These are phyloP conservation scores for Trypanosoma avium DNA, from an alignment of 208 protist species.

Conservation along the genomic window DNA sequence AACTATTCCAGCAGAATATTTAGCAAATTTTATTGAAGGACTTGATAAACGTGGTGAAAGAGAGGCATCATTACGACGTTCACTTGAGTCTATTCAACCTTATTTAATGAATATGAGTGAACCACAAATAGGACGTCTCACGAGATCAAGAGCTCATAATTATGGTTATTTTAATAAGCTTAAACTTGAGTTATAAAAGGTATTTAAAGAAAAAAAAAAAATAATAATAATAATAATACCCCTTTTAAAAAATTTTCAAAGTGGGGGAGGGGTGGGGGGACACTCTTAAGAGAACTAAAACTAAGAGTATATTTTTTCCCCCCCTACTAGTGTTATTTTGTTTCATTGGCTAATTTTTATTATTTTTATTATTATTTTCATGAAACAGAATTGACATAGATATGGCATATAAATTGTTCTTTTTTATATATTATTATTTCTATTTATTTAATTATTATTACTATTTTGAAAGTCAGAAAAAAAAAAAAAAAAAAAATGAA, in stretches of 20 bases:
- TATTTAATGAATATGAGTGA: constrained; percentile 49
- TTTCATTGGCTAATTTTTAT: constrained; percentile 15
- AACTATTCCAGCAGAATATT: constrained; percentile 52
- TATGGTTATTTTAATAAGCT: constrained; percentile 83
- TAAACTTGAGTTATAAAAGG: constrained; percentile 37
- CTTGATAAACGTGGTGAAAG: constrained; percentile 67
- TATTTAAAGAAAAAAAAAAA: too few relatives aligned
- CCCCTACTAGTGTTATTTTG: background rate
- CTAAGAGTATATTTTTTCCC: background rate
- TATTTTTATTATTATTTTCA: constrained; percentile 19
- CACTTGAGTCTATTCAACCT: constrained; percentile 44
- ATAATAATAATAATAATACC: too few relatives aligned
- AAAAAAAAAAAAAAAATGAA: too few relatives aligned
- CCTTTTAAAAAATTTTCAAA: too few relatives aligned
- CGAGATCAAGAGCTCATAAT: constrained; percentile 61
- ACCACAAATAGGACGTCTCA: constrained; percentile 43
- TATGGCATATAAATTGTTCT: constrained; percentile 22
- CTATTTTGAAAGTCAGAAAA: too few relatives aligned
- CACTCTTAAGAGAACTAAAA: too few relatives aligned
- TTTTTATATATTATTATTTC: too few relatives aligned
- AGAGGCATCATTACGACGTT: constrained; percentile 55
- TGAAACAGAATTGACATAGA: too few relatives aligned
- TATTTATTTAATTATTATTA: too few relatives aligned
- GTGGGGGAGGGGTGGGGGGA: too few relatives aligned
- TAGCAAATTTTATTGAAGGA: constrained; percentile 50